These are phyloP conservation scores for Neonectria sp. DNA, from an alignment of 2,329 filamentous ascomycete genomes.

Conservation along the genomic window DNA sequence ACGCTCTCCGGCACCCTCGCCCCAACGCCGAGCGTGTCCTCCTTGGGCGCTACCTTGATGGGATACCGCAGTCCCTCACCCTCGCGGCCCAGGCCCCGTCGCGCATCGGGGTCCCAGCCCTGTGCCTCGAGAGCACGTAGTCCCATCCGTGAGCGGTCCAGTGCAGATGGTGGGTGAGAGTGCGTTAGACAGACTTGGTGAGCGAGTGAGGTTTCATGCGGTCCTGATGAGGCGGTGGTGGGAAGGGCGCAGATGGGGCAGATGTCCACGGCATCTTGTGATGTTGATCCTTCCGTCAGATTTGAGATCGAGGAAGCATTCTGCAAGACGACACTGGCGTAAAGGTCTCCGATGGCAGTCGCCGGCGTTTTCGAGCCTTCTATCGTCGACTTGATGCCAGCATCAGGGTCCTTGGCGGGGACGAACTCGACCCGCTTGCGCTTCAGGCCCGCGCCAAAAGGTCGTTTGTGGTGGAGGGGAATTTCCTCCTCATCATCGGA, in stretches of 20 bases:
- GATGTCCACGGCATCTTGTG: slow-evolving; percentile 31
- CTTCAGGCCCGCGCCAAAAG: slow-evolving; percentile 71
- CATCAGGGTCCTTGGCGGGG: slow-evolving; percentile 62
- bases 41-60: slow-evolving; percentile 80
- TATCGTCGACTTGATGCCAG: slow-evolving; percentile 36
- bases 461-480: slow-evolving; percentile 67
- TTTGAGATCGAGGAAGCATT: slow-evolving; percentile 32
- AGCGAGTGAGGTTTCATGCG: slow-evolving; percentile 75
- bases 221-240: slow-evolving; percentile 49
- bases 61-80: slow-evolving; percentile 84
- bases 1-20: slow-evolving; percentile 59
- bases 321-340: slow-evolving; percentile 76
- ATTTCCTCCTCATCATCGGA: slow-evolving; percentile 60
- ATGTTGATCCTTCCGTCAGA: background rate
- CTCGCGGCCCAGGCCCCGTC: slow-evolving; percentile 78
- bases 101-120: slow-evolving; percentile 82
- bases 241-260: slow-evolving; percentile 57
- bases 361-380: slow-evolving; percentile 32
- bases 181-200: slow-evolving; percentile 81
- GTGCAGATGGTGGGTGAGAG: slow-evolving; percentile 79
- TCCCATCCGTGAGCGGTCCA: slow-evolving; percentile 80
- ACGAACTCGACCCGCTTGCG: slow-evolving; percentile 71
- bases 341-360: slow-evolving; percentile 67
- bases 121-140: slow-evolving; percentile 75
- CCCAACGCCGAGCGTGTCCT: slow-evolving; percentile 83